Conservation (phyloP, 2,329 filamentous ascomycete species). For the Botrytis pseudocinerea region DNA sequence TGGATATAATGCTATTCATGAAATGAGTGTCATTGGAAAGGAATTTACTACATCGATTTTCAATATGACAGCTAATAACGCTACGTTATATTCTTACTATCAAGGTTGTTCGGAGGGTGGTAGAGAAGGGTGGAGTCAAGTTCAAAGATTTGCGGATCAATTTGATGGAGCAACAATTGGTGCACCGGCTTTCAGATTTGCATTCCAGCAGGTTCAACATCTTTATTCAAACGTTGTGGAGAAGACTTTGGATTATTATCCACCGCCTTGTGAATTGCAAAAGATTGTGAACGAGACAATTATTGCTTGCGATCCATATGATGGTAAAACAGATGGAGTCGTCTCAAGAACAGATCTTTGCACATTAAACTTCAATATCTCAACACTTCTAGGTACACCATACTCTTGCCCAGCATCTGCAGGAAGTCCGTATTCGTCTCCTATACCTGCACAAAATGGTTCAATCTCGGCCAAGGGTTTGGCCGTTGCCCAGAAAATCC, state of each 20-base stretch:
- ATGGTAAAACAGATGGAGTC: conserved; percentile 56
- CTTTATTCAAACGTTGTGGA: conserved; percentile 45
- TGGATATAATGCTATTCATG: conserved; percentile 44
- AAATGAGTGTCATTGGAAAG: conserved; percentile 47
- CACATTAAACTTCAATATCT: conserved; percentile 49
- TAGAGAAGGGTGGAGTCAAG: conserved; percentile 50
- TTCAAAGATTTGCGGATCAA: conserved; percentile 44
- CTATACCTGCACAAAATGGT: conserved; percentile 31
- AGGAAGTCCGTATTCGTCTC: neutral
- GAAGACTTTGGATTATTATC: conserved; percentile 46
- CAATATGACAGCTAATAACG: conserved; percentile 30
- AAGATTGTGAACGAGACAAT: conserved; percentile 58
- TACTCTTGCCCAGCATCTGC: conserved; percentile 46
- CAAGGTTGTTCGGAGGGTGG: conserved; percentile 41
- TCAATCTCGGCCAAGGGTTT: conserved; percentile 38
- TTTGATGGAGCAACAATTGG: conserved; percentile 50
- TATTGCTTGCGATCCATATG: conserved; percentile 54
- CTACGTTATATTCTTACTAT: conserved; percentile 28
- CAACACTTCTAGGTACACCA: conserved; percentile 47
- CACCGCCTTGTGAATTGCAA: conserved; percentile 48
- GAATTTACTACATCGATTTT: conserved; percentile 47
- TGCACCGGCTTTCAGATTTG: conserved; percentile 51
- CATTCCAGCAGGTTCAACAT: conserved; percentile 49
- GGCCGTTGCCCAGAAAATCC: conserved; percentile 41
- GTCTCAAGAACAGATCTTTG: conserved; percentile 52